These are phyloP conservation scores for Spathaspora sp. DNA, from an alignment of 805 yeast species.

Conservation along the genomic window DNA sequence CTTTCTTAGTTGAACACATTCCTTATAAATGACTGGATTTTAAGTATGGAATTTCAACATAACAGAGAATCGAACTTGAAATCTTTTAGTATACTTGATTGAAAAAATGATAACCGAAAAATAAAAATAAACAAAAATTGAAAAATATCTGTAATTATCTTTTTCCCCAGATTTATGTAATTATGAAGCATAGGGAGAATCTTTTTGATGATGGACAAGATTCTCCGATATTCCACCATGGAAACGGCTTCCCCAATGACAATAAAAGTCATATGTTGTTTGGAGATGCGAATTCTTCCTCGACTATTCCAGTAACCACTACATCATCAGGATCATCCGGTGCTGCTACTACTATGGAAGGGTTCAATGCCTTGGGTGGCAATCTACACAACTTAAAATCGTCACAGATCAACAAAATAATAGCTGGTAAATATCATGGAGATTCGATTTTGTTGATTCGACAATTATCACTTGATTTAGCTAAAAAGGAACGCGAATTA, in stretches of 20 bases:
- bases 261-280: background rate
- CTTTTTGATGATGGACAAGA: background rate
- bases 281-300: background rate
- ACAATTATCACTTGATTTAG: slow-evolving; percentile 47
- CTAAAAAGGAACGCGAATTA: slow-evolving; percentile 45
- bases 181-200: background rate
- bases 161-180: background rate
- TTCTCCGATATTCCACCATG: background rate
- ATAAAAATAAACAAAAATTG: background rate
- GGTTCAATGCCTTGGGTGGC: background rate
- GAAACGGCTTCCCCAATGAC: background rate
- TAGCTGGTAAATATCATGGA: slow-evolving; percentile 18
- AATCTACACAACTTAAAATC: slow-evolving; percentile 1
- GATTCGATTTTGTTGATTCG: slow-evolving; percentile 33
- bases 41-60: background rate
- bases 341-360: background rate
- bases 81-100: background rate
- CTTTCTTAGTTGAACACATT: background rate
- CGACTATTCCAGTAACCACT: background rate
- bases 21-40: too few species aligned
- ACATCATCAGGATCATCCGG: background rate
- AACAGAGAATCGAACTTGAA: background rate
- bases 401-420: background rate
- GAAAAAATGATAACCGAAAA: background rate
- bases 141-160: background rate